These are phyloP conservation scores for Pseudogymnoascus sp. DNA, from an alignment of 2,329 filamentous ascomycete species.

Conservation along the genomic window DNA sequence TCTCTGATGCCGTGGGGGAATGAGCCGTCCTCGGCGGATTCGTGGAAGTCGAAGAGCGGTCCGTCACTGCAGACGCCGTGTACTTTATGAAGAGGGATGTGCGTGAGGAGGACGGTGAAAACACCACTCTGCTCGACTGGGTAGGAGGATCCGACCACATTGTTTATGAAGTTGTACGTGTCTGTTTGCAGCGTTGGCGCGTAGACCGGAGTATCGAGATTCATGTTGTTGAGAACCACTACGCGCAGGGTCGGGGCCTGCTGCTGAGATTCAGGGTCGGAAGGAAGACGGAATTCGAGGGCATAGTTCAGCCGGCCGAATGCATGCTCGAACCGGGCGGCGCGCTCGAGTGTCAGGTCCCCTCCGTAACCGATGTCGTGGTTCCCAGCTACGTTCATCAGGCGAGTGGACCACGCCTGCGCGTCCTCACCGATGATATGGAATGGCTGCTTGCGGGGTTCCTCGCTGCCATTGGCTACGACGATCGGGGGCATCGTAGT, in stretches of 20 bases:
- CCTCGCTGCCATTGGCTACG: slow-evolving; percentile 34
- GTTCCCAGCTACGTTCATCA: slow-evolving; percentile 90
- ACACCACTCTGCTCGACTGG: slow-evolving; percentile 56
- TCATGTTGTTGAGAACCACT: slow-evolving; percentile 85
- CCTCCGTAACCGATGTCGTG: slow-evolving; percentile 96
- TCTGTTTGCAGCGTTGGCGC: slow-evolving; percentile 61
- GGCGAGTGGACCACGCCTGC: slow-evolving; percentile 60
- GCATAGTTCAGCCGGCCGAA: slow-evolving; percentile 93
- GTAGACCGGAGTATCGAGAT: slow-evolving; percentile 77
- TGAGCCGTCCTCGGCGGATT: slow-evolving; percentile 37
- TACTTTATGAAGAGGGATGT: slow-evolving; percentile 83
- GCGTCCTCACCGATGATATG: slow-evolving; percentile 36
- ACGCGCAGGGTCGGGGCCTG: slow-evolving; percentile 67
- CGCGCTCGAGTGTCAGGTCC: slow-evolving; percentile 69
- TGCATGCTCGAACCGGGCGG: slow-evolving; percentile 72
- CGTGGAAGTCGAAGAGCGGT: slow-evolving; percentile 76
- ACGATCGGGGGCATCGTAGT: slow-evolving; percentile 32
- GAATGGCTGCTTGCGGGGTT: slow-evolving; percentile 31
- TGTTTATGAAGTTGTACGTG: slow-evolving; percentile 72
- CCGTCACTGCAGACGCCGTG: slow-evolving; percentile 76
- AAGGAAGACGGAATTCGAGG: slow-evolving; percentile 61
- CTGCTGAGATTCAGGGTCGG: slow-evolving; percentile 38
- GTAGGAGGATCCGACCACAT: slow-evolving; percentile 55
- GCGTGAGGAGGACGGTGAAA: slow-evolving; percentile 82
- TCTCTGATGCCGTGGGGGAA: slow-evolving; percentile 69